Evolutionary conservation across 306 rosid species (phyloP).

Genomic region (Prunus padus): DNA sequence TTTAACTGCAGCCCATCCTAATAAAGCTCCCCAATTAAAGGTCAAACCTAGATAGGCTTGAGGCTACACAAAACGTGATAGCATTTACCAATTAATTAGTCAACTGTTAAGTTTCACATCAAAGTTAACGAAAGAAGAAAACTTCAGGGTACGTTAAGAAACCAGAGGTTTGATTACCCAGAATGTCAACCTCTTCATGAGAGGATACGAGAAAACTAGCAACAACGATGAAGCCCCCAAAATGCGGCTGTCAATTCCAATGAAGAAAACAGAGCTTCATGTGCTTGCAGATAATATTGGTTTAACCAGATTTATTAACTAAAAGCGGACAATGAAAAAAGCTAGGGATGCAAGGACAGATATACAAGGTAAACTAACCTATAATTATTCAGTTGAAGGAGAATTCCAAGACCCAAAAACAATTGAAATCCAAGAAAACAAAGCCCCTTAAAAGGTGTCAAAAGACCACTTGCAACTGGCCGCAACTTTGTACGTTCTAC

Average conservation of each 20-base stretch:
- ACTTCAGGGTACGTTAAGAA: conserved; percentile 3
- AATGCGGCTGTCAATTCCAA: conserved; percentile 53
- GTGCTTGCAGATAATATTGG: not conserved
- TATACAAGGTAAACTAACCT: conserved; percentile 51
- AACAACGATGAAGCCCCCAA: conserved; percentile 91
- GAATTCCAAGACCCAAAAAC: conserved; percentile 86
- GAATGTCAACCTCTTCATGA: conserved; percentile 88
- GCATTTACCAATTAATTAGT: conserved; percentile 20
- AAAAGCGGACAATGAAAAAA: not conserved
- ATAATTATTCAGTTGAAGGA: conserved; percentile 73
- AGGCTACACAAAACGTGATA: conserved; percentile 54
- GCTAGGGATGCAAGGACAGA: not conserved
- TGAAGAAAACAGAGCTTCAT: not conserved
- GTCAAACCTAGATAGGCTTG: conserved; percentile 92
- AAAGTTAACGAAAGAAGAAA: conserved; percentile 5
- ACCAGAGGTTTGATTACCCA: conserved; percentile 57
- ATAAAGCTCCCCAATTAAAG: conserved; percentile 91
- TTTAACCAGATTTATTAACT: not conserved
- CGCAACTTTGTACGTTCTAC: conserved; percentile 87
- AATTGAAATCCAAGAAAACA: conserved; percentile 86
- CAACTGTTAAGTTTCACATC: conserved; percentile 22
- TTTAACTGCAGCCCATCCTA: conserved; percentile 91
- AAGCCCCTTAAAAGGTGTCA: conserved; percentile 87
- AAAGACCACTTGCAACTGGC: conserved; percentile 86
- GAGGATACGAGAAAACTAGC: conserved; percentile 92